Evolutionary conservation across 208 protist species (phyloP), one percentile per base, ranked within the genome.

Genomic region (Leishmania braziliensis): DNA sequence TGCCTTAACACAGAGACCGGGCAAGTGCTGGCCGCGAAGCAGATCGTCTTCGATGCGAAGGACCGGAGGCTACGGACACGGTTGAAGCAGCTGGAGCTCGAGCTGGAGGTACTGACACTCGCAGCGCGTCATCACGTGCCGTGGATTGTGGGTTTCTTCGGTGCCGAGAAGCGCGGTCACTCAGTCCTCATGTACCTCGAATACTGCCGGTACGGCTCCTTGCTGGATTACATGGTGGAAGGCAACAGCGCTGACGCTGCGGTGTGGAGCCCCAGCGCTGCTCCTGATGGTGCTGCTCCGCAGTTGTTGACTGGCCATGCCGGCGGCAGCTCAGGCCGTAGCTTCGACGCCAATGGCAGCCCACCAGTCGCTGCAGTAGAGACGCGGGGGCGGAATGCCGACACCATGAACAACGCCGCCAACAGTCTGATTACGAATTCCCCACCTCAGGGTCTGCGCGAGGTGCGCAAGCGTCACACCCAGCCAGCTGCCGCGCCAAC

Each of bases 161-260:
- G 95, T 50, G 90, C 91, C 1, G 92, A 98, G 78, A 95, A 95
- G 81, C 87, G 86, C 9, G 93, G 92, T n/a, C 90, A 95, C 75
- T 92, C 91, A n/a, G 91, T 97, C 65, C 87, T 98, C 56, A 95
- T 98, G 84, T 97, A 96, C 82, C 82, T 98, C 33, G 95, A 98
- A 86, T 98, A 97, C 85, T 93, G 96, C 75, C 66, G 92, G 39
- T 82, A 89, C n/a, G 95, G 95, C 26, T 96, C 92, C 4, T 56
- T 98, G 56, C 80, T 94, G 5, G 92, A 95, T 60, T 94, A 97
- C 81, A 85, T 98, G 84, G 78, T 88, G 63, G 85, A 75, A 36
- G 88, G 84, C 74, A 79, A 88, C 74, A 81, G 83, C 83, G 84
- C 58, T 3, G 84, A 82, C 68, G 90, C 75, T 1, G 62, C n/a